phyloP scores from a whole-genome alignment of 2,329 filamentous ascomycete genomes.

The Lecanicillium sp. region DNA sequence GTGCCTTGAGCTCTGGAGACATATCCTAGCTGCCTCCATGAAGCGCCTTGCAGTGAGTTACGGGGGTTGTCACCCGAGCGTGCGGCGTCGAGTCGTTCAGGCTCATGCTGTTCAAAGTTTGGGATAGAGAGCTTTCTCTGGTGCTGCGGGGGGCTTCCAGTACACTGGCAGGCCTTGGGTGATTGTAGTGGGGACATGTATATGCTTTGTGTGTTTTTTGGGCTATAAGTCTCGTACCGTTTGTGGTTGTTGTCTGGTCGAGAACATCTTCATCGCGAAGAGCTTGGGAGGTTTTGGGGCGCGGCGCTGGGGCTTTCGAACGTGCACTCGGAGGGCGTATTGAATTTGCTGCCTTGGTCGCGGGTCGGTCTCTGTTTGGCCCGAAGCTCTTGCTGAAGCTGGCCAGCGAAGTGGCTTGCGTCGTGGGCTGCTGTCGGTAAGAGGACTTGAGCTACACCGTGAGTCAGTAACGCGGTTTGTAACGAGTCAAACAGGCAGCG shows the following conservation, averaged over 20 bases:
- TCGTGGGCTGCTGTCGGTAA: slow-evolving; percentile 34
- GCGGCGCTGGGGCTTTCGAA: slow-evolving; percentile 32
- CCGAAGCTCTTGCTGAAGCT: slow-evolving; percentile 54
- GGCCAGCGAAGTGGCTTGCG: slow-evolving; percentile 27
- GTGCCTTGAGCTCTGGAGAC: slow-evolving; percentile 22
- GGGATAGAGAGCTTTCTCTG: slow-evolving; percentile 41
- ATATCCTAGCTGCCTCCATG: not conserved
- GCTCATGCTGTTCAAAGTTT: slow-evolving; percentile 33
- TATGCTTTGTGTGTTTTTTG: slow-evolving; percentile 12
- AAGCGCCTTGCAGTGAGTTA: not conserved
- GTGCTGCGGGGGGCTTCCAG: slow-evolving; percentile 22
- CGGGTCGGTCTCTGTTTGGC: slow-evolving; percentile 40
- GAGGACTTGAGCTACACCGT: slow-evolving; percentile 19
- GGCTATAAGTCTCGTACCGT: slow-evolving; percentile 28
- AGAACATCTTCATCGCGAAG: slow-evolving; percentile 33
- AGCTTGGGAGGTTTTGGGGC: slow-evolving; percentile 36
- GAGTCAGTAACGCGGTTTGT: not conserved
- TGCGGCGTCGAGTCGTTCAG: slow-evolving; percentile 29
- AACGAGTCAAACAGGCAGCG: slow-evolving; percentile 25
- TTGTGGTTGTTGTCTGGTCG: slow-evolving; percentile 26
- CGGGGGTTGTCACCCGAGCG: slow-evolving; percentile 39
- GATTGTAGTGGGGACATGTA: slow-evolving; percentile 20
- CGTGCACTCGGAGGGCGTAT: slow-evolving; percentile 41
- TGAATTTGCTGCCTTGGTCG: slow-evolving; percentile 44
- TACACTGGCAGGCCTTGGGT: slow-evolving; percentile 23